Base-by-base conservation (phyloP, 306 rosid species). In the Lablab purpureus region DNA sequence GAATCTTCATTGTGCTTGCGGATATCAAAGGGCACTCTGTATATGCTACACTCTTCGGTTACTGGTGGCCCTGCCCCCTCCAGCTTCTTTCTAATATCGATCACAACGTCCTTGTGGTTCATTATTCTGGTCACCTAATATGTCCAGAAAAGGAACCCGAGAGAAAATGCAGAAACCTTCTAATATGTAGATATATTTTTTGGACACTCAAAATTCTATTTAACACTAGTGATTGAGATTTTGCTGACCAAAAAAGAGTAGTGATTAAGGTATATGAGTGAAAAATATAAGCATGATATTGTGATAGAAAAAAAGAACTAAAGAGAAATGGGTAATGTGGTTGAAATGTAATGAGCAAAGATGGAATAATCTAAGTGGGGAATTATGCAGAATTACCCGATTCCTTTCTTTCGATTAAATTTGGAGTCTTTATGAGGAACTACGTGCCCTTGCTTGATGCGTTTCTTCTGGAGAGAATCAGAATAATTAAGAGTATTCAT, bases 11-110 rank as follows among this genome's bases (percentile, higher is more conserved):
- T 49, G 10, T 5, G 22, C n/a, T 49, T 78, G 68, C 82, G 80
- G 17, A 85, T 27, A 15, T 19, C 13, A 9, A 10, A 69, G 13
- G 88, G 86, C 14, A 82, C 88, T 69, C 14, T 69, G 45, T 75
- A 78, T 51, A 82, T 82, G 81, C 77, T 69, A 65, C 84, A 78
- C 1, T 85, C 76, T 0, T 1, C 1, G 1, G 41, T 50, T 0
- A 71, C 0, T 0, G 67, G 17, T n/a, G 68, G 47, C 37, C 70
- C 73, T 32, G 79, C 75, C 2, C 14, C 1, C 0, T 69, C 17
- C 36, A 85, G 72, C 58, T 27, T 62, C 10, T 10, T 6, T 1
- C 5, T 63, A 5, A 78, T 32, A 0, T 63, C 58, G 0, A 17
- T 49, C n/a, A 17, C 55, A n/a, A 49, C 3, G 18, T 49, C 7